Percentiles rank a stretch among this genome's conserved stretches.
These are phyloP conservation scores for Chalara sp. DNA, from an alignment of 2,329 filamentous ascomycete genomes.

Conservation along the genomic window DNA sequence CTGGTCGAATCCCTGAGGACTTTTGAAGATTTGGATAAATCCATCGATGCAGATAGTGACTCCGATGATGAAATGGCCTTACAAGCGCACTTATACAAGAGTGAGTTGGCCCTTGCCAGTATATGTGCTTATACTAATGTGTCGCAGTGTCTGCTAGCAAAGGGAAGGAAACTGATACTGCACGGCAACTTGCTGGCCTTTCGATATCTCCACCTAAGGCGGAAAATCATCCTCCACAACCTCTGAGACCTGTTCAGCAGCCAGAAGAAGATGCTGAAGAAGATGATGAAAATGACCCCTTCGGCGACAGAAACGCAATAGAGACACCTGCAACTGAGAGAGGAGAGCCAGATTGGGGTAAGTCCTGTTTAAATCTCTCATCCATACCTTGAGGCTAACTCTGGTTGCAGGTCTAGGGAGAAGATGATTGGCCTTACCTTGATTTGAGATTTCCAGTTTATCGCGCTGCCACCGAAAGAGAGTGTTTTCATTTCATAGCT, in stretches of 20 bases:
- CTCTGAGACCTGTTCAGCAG: slow-evolving; percentile 16
- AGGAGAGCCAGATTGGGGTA: slow-evolving; percentile 17
- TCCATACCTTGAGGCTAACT: neutral
- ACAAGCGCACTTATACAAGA: slow-evolving; percentile 58
- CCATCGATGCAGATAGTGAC: slow-evolving; percentile 69
- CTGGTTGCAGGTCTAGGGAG: neutral
- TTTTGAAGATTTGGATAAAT: slow-evolving; percentile 87
- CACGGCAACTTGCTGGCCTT: slow-evolving; percentile 18
- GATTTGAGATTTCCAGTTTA: no score
- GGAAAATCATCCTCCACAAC: slow-evolving; percentile 13
- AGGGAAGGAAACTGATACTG: slow-evolving; percentile 18
- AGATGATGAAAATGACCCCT: slow-evolving; percentile 30
- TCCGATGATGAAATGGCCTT: slow-evolving; percentile 63
- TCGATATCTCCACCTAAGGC: slow-evolving; percentile 11
- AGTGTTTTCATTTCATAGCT: no score
- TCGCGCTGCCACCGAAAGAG: no score
- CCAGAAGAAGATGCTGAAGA: slow-evolving; percentile 22
- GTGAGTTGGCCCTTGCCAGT: slow-evolving; percentile 32
- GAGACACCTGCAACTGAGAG: slow-evolving; percentile 18
- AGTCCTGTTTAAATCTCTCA: neutral
- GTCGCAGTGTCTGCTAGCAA: slow-evolving; percentile 17
- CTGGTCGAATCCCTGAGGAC: slow-evolving; percentile 91
- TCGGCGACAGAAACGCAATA: slow-evolving; percentile 29
- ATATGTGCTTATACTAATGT: slow-evolving; percentile 5
- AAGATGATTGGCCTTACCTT: no score